A percentile compares a stretch with the other conserved stretches of the same genome.
Conservation (phyloP, 352 stramenopile species). For the Pythium monospermum region DNA sequence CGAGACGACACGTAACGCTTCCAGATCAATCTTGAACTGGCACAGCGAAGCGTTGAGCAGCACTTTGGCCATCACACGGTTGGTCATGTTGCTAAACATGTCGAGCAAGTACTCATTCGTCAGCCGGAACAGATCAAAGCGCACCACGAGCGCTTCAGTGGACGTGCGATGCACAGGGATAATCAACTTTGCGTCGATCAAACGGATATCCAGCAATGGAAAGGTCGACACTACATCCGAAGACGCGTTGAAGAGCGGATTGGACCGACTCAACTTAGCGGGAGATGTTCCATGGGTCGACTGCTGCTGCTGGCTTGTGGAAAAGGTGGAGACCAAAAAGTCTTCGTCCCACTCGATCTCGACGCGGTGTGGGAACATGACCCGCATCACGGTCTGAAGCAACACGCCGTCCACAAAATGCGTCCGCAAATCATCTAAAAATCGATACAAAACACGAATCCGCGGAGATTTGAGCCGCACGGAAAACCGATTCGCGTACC, state of each 20-base stretch:
- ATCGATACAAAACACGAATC: constrained; percentile 80
- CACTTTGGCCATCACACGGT: constrained; percentile 77
- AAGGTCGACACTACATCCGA: constrained; percentile 82
- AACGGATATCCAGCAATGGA: constrained; percentile 59
- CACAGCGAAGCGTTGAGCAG: constrained; percentile 79
- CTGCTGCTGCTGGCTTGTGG: constrained; percentile 10
- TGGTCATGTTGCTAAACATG: constrained; percentile 60
- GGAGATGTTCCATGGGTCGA: constrained; percentile 9
- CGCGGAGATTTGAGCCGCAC: constrained; percentile 71
- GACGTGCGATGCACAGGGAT: constrained; percentile 80
- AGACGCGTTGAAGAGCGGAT: constrained; percentile 3
- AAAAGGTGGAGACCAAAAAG: constrained; percentile 46
- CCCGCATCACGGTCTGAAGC: constrained; percentile 49
- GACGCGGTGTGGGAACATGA: constrained; percentile 54
- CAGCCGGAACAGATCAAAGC: constrained; percentile 57
- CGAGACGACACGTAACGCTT: constrained; percentile 67
- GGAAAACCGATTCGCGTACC: constrained; percentile 68
- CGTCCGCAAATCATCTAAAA: constrained; percentile 69
- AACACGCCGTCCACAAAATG: constrained; percentile 71
- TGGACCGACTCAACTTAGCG: neutral
- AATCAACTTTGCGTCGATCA: constrained; percentile 65
- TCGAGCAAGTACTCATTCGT: constrained; percentile 63
- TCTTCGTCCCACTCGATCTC: constrained; percentile 73
- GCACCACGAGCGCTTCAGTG: constrained; percentile 63
- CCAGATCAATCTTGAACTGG: constrained; percentile 60